Percentiles rank a stretch among this genome's conserved stretches.
phyloP scores from a whole-genome alignment of 2,329 filamentous ascomycete genomes.

The Penicillium italicum region DNA sequence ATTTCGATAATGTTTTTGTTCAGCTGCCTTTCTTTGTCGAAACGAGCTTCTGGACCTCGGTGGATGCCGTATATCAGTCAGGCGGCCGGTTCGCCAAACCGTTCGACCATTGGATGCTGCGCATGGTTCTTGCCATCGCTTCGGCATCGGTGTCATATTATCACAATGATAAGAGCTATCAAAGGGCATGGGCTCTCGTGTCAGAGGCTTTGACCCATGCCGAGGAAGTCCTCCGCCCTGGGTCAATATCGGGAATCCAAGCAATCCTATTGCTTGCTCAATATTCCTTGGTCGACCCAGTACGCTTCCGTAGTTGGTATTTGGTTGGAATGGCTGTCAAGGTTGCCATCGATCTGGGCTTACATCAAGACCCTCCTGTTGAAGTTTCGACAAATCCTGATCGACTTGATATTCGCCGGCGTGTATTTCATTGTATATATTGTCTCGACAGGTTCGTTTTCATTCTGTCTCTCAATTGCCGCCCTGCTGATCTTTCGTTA shows the following conservation, averaged over 20 bases:
- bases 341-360: slow-evolving; percentile 81
- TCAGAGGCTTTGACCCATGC: slow-evolving; percentile 69
- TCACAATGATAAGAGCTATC: slow-evolving; percentile 61
- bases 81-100: slow-evolving; percentile 58
- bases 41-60: slow-evolving; percentile 68
- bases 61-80: slow-evolving; percentile 77
- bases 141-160: slow-evolving; percentile 68
- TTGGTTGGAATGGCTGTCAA: slow-evolving; percentile 85
- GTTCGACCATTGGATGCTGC: slow-evolving; percentile 80
- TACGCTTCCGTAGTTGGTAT: slow-evolving; percentile 92
- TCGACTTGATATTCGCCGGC: slow-evolving; percentile 71
- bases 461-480: neutral
- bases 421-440: slow-evolving; percentile 88
- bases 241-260: slow-evolving; percentile 80
- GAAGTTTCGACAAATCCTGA: slow-evolving; percentile 65
- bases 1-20: slow-evolving; percentile 75
- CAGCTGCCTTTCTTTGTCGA: slow-evolving; percentile 82
- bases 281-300: slow-evolving; percentile 84
- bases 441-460: slow-evolving; percentile 71
- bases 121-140: slow-evolving; percentile 83
- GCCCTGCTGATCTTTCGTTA: slow-evolving; percentile 12
- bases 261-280: slow-evolving; percentile 80
- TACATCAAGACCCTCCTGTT: slow-evolving; percentile 83
- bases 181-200: slow-evolving; percentile 58
- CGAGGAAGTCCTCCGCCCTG: slow-evolving; percentile 79